These are phyloP conservation scores for Zygosaccharomyces sapae DNA, from an alignment of 1,139 yeast genomes.

Conservation along the genomic window DNA sequence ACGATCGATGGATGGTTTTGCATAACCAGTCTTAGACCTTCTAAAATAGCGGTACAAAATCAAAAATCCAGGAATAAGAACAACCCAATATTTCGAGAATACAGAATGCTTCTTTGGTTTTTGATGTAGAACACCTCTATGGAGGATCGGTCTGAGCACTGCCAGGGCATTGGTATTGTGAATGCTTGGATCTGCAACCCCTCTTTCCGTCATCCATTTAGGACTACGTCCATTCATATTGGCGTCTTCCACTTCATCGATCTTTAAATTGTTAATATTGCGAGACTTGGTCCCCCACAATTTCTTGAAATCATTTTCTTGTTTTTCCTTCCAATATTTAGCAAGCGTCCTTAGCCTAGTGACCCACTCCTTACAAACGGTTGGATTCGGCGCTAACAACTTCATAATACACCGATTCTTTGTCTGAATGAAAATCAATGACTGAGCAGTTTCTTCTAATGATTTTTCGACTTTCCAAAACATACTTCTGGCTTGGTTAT, in stretches of 20 bases:
- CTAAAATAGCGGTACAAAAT: constrained; percentile 49
- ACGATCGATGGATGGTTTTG: constrained; percentile 45
- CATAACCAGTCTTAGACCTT: constrained; percentile 42
- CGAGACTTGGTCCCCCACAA: constrained; percentile 41
- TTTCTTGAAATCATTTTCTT: constrained; percentile 42
- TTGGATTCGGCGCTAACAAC: constrained; percentile 53
- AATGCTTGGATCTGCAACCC: constrained; percentile 50
- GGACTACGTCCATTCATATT: constrained; percentile 48
- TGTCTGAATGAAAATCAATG: constrained; percentile 34
- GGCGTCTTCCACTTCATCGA: constrained; percentile 58
- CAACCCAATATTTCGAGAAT: constrained; percentile 57
- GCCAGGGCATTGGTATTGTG: constrained; percentile 57
- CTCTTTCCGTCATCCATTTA: constrained; percentile 53
- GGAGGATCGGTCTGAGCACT: constrained; percentile 54
- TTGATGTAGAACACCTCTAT: constrained; percentile 60
- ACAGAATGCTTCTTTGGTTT: constrained; percentile 66
- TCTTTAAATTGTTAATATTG: constrained; percentile 47
- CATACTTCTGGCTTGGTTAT: constrained; percentile 39
- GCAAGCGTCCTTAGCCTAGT: constrained; percentile 42
- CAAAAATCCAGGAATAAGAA: constrained; percentile 67
- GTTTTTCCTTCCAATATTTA: constrained; percentile 57
- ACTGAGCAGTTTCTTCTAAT: constrained; percentile 14
- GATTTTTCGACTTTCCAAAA: constrained; percentile 41
- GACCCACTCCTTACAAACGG: constrained; percentile 65
- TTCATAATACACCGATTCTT: constrained; percentile 46